Evolutionary conservation across 2,329 filamentous ascomycete genomes (phyloP).

Genomic region (Aspergillus sclerotialis): DNA sequence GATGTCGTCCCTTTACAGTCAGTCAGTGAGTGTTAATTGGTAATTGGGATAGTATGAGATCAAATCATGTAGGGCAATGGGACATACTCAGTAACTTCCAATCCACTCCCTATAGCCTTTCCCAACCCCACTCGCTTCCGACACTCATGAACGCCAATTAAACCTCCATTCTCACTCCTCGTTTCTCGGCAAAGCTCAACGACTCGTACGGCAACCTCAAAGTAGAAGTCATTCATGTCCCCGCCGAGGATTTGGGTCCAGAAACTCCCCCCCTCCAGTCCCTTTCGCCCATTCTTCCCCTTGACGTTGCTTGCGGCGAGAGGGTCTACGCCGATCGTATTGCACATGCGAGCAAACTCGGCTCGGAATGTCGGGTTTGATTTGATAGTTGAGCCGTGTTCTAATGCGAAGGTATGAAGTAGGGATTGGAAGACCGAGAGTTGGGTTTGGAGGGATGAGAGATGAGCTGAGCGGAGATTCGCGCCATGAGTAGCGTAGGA

Average conservation of each 20-base stretch:
- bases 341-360: slow-evolving; percentile 97
- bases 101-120: slow-evolving; percentile 65
- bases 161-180: slow-evolving; percentile 80
- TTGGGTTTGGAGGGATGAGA: slow-evolving; percentile 81
- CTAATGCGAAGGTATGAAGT: slow-evolving; percentile 89
- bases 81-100: slow-evolving; percentile 69
- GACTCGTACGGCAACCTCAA: slow-evolving; percentile 90
- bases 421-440: slow-evolving; percentile 93
- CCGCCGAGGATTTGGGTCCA: slow-evolving; percentile 91
- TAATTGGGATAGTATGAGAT: background rate
- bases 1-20: slow-evolving; percentile 65
- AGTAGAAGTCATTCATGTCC: slow-evolving; percentile 97
- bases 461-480: slow-evolving; percentile 75
- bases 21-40: background rate
- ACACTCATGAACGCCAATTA: slow-evolving; percentile 79
- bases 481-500: slow-evolving; percentile 89
- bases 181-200: slow-evolving; percentile 88
- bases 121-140: slow-evolving; percentile 66
- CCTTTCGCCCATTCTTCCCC: slow-evolving; percentile 41
- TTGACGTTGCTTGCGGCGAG: slow-evolving; percentile 61
- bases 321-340: slow-evolving; percentile 92
- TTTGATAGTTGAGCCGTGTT: slow-evolving; percentile 91
- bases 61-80: slow-evolving; percentile 3
- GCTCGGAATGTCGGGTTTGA: slow-evolving; percentile 91
- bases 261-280: slow-evolving; percentile 56